Conservation (phyloP, 1,139 yeast species). For the Yamadazyma oceani region DNA sequence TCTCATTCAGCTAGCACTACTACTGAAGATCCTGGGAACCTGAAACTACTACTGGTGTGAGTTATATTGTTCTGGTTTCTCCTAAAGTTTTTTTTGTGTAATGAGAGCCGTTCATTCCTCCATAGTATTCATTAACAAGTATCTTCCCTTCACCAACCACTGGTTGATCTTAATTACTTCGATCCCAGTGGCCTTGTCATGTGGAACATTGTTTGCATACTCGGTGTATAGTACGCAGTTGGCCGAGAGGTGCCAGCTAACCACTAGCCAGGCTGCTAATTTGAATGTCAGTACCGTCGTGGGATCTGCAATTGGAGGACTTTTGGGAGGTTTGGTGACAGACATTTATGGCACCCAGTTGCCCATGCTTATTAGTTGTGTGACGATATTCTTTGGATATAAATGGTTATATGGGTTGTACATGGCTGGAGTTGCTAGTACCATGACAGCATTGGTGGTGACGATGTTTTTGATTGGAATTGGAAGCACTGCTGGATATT, state of each 20-base stretch:
- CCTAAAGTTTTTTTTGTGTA: too few species aligned
- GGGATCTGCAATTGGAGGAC: constrained; percentile 35
- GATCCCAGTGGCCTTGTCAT: constrained; percentile 32
- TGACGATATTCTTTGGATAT: constrained; percentile 27
- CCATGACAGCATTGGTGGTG: constrained; percentile 18
- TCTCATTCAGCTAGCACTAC: too few species aligned
- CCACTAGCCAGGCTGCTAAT: constrained; percentile 29
- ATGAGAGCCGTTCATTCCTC: constrained; percentile 13
- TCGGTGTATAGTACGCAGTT: constrained; percentile 36
- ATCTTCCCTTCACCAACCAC: constrained; percentile 28
- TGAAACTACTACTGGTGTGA: too few species aligned
- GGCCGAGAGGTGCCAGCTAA: constrained; percentile 29
- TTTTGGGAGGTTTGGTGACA: constrained; percentile 32
- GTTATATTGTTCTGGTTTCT: too few species aligned
- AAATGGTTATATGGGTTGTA: constrained; percentile 26
- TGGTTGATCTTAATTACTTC: constrained; percentile 28
- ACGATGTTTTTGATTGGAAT: constrained; percentile 35
- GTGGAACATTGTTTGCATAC: constrained; percentile 36
- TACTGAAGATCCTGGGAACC: too few species aligned
- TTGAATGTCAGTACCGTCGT: constrained; percentile 32
- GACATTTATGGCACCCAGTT: constrained; percentile 36
- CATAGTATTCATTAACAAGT: constrained; percentile 18
- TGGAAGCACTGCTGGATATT: constrained; percentile 36
- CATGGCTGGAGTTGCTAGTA: constrained; percentile 18
- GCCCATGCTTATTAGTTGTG: constrained; percentile 30